phyloP scores from a whole-genome alignment of 2,329 filamentous ascomycete species.

The Fusarium sp. region DNA sequence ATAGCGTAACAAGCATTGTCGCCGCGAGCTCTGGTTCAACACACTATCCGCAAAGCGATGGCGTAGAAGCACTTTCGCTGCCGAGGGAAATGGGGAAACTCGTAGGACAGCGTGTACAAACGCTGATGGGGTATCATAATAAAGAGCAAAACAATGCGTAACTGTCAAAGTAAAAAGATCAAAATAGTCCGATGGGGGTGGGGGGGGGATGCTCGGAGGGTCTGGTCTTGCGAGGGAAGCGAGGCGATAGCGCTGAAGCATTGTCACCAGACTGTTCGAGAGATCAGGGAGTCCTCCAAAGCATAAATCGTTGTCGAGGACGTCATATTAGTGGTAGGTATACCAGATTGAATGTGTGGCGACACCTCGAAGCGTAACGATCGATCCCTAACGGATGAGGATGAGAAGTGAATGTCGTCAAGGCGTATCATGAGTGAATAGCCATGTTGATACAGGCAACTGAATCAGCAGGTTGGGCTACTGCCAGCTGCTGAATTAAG shows the following conservation, averaged over 20 bases:
- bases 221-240: constrained; percentile 1
- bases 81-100: constrained; percentile 53
- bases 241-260: constrained; percentile 62
- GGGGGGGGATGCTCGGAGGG: neutral
- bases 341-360: neutral
- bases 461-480: constrained; percentile 52
- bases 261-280: constrained; percentile 54
- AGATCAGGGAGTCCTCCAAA: constrained; percentile 25
- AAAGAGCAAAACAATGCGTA: constrained; percentile 39
- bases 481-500: constrained; percentile 25
- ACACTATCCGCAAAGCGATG: constrained; percentile 63
- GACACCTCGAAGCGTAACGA: neutral
- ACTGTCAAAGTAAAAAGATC: constrained; percentile 29
- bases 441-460: constrained; percentile 26
- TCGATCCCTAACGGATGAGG: neutral
- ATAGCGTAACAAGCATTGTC: constrained; percentile 67
- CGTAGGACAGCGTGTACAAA: constrained; percentile 58
- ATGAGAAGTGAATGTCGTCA: constrained; percentile 29
- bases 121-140: constrained; percentile 57
- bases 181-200: constrained; percentile 12
- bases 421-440: constrained; percentile 1
- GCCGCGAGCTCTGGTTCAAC: constrained; percentile 59
- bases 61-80: constrained; percentile 66
- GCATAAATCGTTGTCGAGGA: constrained; percentile 57
- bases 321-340: neutral